Conservation (phyloP, 306 rosid species). For the Argentina anserina region DNA sequence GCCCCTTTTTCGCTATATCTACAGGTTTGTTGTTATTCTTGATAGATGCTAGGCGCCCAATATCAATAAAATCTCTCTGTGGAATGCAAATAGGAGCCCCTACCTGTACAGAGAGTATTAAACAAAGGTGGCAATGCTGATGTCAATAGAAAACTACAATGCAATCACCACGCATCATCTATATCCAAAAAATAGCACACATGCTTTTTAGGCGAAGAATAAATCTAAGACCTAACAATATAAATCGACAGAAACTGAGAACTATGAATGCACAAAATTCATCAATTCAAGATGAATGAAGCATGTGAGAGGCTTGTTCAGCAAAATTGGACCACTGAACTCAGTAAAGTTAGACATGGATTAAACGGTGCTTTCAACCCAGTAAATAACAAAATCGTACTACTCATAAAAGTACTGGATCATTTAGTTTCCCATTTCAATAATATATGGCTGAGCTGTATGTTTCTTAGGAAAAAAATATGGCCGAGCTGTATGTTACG, state of each 20-base stretch:
- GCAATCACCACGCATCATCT: not conserved
- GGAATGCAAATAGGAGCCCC: slow-evolving; percentile 96
- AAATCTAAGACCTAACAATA: too few species aligned
- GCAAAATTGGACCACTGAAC: not conserved
- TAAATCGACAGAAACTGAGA: too few species aligned
- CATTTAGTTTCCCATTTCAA: not conserved
- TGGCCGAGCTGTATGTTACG: too few species aligned
- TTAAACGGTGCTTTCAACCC: not conserved
- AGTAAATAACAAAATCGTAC: not conserved
- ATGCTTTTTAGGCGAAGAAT: not conserved
- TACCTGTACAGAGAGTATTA: slow-evolving; percentile 49
- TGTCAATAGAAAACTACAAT: not conserved
- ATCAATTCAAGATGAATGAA: not conserved
- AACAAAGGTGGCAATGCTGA: too few species aligned
- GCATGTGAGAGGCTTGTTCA: not conserved
- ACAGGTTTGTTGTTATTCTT: slow-evolving; percentile 91
- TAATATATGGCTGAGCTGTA: not conserved
- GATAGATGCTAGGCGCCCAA: slow-evolving; percentile 82
- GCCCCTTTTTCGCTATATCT: slow-evolving; percentile 89
- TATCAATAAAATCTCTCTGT: slow-evolving; percentile 72
- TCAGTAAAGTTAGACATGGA: too few species aligned
- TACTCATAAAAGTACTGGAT: not conserved
- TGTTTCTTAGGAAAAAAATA: not conserved
- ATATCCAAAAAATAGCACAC: not conserved
- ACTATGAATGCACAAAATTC: not conserved